Evolutionary conservation across 352 stramenopile species (phyloP).

Genomic region (Pythium dissotocum): DNA sequence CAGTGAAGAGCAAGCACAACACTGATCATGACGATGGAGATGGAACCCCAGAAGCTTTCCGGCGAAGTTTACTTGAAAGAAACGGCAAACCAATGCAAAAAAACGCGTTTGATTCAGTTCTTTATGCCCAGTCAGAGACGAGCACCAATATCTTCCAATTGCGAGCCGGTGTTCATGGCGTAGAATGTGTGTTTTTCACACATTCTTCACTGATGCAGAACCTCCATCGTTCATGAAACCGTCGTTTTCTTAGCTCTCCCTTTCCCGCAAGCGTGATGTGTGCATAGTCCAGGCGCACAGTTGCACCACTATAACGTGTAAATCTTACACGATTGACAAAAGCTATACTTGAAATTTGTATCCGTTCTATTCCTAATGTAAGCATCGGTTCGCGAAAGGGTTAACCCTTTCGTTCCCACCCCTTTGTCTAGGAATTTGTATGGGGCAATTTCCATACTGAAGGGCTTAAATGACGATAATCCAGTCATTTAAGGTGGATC

Average conservation of each 20-base stretch:
- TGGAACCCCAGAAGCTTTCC: background rate
- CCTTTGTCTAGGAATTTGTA: too few relatives aligned
- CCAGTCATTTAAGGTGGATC: too few relatives aligned
- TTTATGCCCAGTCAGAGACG: background rate
- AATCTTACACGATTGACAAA: conserved; percentile 4
- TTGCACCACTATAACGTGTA: background rate
- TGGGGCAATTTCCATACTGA: too few relatives aligned
- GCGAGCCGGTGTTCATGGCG: too few relatives aligned
- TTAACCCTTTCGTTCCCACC: too few relatives aligned
- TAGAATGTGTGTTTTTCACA: conserved; percentile 5
- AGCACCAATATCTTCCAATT: background rate
- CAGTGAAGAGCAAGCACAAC: too few relatives aligned
- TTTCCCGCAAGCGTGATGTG: background rate
- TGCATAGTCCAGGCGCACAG: background rate
- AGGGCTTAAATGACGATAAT: too few relatives aligned
- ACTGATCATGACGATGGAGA: too few relatives aligned
- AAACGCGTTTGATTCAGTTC: background rate
- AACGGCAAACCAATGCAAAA: background rate
- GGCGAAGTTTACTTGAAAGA: background rate
- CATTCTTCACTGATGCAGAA: background rate
- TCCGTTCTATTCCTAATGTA: background rate
- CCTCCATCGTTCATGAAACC: background rate
- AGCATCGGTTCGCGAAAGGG: background rate
- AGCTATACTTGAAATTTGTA: conserved; percentile 1
- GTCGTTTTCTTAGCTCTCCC: background rate